Conservation (phyloP, 768 basidiomycete species). For the Boletus eberwhitei region DNA sequence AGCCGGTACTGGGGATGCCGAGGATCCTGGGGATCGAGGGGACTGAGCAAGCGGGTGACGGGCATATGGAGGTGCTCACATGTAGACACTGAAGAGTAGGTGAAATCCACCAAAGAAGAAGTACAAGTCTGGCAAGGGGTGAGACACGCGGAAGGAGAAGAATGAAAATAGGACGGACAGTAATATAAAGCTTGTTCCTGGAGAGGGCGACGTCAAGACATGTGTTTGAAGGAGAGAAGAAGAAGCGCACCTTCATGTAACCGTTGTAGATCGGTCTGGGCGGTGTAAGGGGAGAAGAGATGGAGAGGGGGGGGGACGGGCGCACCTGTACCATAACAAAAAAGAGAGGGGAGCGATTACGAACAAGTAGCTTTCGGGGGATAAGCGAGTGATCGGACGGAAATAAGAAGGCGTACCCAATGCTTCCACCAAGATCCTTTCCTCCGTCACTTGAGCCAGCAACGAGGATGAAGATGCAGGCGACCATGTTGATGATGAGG, state of each 20-base stretch:
- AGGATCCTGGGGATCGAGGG: constrained; percentile 64
- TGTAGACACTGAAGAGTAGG: constrained; percentile 88
- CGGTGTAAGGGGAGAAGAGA: constrained; percentile 9
- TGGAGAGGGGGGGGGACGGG: constrained; percentile 9
- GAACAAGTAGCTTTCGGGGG: constrained; percentile 60
- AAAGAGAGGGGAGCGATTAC: constrained; percentile 80
- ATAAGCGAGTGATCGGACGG: constrained; percentile 19
- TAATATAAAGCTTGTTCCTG: constrained; percentile 94
- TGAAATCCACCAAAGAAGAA: constrained; percentile 98
- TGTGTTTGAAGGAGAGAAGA: constrained; percentile 22
- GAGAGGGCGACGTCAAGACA: constrained; percentile 13
- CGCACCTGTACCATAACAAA: constrained; percentile 92
- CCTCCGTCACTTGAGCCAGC: constrained; percentile 74
- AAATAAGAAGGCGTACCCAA: constrained; percentile 53
- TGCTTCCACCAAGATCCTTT: constrained; percentile 76
- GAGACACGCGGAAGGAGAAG: constrained; percentile 2
- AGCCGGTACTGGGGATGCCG: constrained; percentile 93
- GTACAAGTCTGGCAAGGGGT: constrained; percentile 68
- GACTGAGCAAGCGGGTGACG: constrained; percentile 16
- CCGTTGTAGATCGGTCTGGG: constrained; percentile 92
- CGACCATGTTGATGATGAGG: constrained; percentile 84
- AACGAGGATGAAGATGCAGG: constrained; percentile 82
- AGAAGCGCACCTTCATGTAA: constrained; percentile 79
- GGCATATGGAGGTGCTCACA: constrained; percentile 45
- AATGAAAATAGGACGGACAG: constrained; percentile 52